Conservation (phyloP, 2,329 filamentous ascomycete species). For the Byssothecium circinans region DNA sequence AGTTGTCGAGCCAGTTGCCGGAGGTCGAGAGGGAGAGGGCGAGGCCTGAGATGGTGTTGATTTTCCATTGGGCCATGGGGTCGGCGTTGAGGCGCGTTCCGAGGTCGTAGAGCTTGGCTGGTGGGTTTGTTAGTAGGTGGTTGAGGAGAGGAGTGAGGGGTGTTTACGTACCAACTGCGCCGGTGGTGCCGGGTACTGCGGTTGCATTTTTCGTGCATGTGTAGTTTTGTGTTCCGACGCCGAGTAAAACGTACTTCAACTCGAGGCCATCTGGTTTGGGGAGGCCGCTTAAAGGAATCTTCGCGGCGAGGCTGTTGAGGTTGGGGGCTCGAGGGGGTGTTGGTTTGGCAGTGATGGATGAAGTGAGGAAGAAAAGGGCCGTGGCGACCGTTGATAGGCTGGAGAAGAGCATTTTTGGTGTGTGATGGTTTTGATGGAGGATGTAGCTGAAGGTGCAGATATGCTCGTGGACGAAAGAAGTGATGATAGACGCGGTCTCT, state of each 20-base stretch:
- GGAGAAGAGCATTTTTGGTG: constrained; percentile 32
- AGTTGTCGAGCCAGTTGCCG: constrained; percentile 21
- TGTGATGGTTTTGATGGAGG: background rate
- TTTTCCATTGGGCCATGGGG: constrained; percentile 34
- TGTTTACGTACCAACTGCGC: constrained; percentile 32
- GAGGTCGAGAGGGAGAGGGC: constrained; percentile 31
- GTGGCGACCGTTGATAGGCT: constrained; percentile 26
- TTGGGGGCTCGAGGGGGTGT: constrained; percentile 14
- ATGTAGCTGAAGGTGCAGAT: background rate
- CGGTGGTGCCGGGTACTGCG: constrained; percentile 34
- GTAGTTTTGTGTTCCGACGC: constrained; percentile 58
- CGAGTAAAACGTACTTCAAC: constrained; percentile 52
- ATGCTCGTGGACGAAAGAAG: background rate
- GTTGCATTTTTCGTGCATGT: constrained; percentile 44
- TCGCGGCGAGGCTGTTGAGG: constrained; percentile 27
- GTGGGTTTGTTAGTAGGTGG: constrained; percentile 13
- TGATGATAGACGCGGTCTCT: background rate
- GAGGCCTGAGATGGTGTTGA: constrained; percentile 35
- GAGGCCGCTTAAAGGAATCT: constrained; percentile 35
- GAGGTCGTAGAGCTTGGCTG: constrained; percentile 42
- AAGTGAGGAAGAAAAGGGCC: constrained; percentile 20
- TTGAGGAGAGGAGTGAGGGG: background rate
- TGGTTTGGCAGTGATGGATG: constrained; percentile 22
- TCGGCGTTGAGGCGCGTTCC: constrained; percentile 35
- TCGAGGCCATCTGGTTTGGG: constrained; percentile 28